phyloP scores from a whole-genome alignment of 2,329 filamentous ascomycete genomes.

The Trichocomaceae sp. region DNA sequence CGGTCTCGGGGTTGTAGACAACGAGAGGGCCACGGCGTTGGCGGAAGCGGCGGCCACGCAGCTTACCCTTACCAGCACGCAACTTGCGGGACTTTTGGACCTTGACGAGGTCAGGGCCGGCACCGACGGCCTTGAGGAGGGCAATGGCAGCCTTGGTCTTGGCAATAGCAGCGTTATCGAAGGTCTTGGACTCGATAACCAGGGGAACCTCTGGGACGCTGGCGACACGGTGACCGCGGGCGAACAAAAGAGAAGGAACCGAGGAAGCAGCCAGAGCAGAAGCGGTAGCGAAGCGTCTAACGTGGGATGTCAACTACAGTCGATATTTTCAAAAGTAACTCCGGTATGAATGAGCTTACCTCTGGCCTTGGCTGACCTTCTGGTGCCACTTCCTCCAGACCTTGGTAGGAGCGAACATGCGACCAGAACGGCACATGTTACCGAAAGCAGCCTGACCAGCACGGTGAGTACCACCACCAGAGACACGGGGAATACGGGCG shows the following conservation, averaged over 20 bases:
- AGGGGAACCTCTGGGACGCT: slow-evolving; percentile 93
- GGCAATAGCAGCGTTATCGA: slow-evolving; percentile 69
- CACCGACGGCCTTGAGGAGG: slow-evolving; percentile 87
- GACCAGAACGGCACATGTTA: slow-evolving; percentile 99
- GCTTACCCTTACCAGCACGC: slow-evolving; percentile 97
- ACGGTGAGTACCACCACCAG: slow-evolving; percentile 99
- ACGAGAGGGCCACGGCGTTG: slow-evolving; percentile 97
- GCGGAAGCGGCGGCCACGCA: slow-evolving; percentile 90
- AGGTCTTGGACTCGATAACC: slow-evolving; percentile 84
- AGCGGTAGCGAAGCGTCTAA: slow-evolving; percentile 85
- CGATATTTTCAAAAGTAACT: background rate
- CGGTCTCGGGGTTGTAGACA: slow-evolving; percentile 92
- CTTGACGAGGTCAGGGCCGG: slow-evolving; percentile 86
- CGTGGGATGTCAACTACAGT: slow-evolving; percentile 14
- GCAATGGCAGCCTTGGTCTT: slow-evolving; percentile 84
- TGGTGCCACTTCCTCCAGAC: slow-evolving; percentile 99
- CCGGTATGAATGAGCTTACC: slow-evolving; percentile 50
- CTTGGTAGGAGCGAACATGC: slow-evolving; percentile 99
- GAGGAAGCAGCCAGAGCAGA: slow-evolving; percentile 96
- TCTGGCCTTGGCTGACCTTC: slow-evolving; percentile 99
- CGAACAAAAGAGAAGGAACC: slow-evolving; percentile 87
- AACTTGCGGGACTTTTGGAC: slow-evolving; percentile 95
- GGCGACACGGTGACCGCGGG: slow-evolving; percentile 93
- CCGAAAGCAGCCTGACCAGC: slow-evolving; percentile 99
- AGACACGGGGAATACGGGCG: slow-evolving; percentile 99